Conservation (phyloP, 352 stramenopile genomes). For the Phytopythium kandeliae region DNA sequence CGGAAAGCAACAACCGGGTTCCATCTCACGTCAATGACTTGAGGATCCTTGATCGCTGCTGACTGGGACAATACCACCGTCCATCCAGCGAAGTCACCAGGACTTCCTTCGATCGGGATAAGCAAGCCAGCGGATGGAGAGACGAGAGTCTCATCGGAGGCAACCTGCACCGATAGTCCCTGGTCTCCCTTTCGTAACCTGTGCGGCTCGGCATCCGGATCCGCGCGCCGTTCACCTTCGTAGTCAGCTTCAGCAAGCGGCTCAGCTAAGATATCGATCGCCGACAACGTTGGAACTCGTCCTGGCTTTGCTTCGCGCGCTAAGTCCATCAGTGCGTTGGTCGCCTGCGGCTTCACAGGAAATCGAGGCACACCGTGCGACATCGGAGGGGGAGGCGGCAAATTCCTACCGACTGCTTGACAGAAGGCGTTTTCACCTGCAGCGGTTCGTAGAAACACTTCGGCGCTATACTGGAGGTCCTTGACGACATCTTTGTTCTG, state of each 20-base stretch:
- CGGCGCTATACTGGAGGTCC: constrained; percentile 84
- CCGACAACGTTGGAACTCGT: background rate
- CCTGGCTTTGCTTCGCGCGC: constrained; percentile 2
- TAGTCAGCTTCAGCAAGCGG: background rate
- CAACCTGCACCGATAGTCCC: constrained; percentile 13
- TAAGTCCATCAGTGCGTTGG: background rate
- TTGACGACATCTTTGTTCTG: constrained; percentile 91
- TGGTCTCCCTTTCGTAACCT: background rate
- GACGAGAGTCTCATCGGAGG: constrained; percentile 29
- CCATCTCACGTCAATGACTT: constrained; percentile 54
- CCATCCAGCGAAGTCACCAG: constrained; percentile 55
- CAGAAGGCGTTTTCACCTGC: constrained; percentile 73
- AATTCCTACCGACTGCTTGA: constrained; percentile 50
- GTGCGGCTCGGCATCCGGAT: background rate
- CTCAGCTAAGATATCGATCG: constrained; percentile 3
- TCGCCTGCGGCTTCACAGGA: background rate
- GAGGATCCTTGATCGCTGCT: background rate
- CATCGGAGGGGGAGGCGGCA: constrained; percentile 36
- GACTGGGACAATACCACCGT: constrained; percentile 32
- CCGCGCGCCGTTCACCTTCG: background rate
- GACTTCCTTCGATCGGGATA: constrained; percentile 70
- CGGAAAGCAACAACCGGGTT: constrained; percentile 34
- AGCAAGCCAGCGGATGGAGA: constrained; percentile 49
- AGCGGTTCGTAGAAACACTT: constrained; percentile 69
- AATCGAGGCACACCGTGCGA: constrained; percentile 6